Conservation (phyloP, 805 yeast genomes). For the Kockiozyma suomiensis region DNA sequence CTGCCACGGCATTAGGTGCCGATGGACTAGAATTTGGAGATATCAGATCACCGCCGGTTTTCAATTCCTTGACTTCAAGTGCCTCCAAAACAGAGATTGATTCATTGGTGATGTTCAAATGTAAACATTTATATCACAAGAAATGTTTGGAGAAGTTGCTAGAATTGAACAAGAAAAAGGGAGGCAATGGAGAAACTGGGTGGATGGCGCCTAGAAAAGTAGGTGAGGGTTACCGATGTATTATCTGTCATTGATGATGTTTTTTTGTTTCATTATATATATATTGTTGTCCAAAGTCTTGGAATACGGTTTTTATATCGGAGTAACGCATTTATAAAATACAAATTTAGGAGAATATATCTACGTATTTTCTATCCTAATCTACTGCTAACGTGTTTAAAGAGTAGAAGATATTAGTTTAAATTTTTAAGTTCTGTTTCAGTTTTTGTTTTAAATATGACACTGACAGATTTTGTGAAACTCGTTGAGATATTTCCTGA, state of each 20-base stretch:
- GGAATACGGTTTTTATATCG: no score
- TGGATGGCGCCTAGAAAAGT: constrained; percentile 18
- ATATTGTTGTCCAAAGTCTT: no score
- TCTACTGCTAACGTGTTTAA: neutral
- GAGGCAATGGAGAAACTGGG: constrained; percentile 1
- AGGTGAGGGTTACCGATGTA: constrained; percentile 30
- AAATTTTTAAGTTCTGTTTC: no score
- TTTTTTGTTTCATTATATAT: no score
- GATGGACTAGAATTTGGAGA: neutral
- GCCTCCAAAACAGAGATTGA: constrained; percentile 17
- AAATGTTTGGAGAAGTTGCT: constrained; percentile 30
- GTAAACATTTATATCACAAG: constrained; percentile 34
- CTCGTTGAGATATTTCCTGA: no score
- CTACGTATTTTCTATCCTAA: neutral
- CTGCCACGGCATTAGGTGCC: constrained; percentile 4
- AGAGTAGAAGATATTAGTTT: neutral
- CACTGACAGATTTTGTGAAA: neutral
- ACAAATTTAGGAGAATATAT: neutral
- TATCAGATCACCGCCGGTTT: neutral
- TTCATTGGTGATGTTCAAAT: constrained; percentile 33
- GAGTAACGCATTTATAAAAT: no score
- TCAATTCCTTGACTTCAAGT: neutral
- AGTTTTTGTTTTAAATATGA: no score
- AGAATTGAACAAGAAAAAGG: constrained; percentile 14
- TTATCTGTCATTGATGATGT: constrained; percentile 16